A percentile compares a stretch with the other conserved stretches of the same genome.
Evolutionary conservation across 1,284 basidiomycete species (phyloP).

Genomic region (Stygiomarasmius scandens): DNA sequence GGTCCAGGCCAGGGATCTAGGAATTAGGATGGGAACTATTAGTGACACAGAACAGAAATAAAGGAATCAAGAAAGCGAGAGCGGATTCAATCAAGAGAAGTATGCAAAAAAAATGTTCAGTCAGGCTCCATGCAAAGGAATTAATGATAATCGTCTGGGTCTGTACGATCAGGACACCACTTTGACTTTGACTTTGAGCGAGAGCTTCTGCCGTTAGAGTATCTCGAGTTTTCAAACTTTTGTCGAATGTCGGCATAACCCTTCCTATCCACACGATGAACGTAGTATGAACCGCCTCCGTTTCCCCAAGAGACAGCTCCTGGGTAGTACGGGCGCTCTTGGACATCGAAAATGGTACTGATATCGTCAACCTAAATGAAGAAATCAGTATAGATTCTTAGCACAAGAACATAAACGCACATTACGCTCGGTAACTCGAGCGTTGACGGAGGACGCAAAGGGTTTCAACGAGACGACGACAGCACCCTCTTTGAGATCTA

Average conservation of each 20-base stretch:
- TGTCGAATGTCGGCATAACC: conserved; percentile 63
- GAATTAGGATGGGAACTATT: no score
- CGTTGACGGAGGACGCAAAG: conserved; percentile 58
- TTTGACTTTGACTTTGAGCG: not conserved
- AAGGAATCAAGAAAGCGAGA: not conserved
- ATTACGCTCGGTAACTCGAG: conserved; percentile 74
- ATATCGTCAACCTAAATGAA: conserved; percentile 67
- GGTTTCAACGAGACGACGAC: conserved; percentile 75
- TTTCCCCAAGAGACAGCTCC: conserved; percentile 78
- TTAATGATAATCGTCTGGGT: not conserved
- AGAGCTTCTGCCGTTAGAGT: conserved; percentile 3
- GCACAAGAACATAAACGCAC: conserved; percentile 42
- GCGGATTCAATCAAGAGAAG: no score
- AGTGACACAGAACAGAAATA: no score
- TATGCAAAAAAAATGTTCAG: not conserved
- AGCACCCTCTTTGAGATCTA: conserved; percentile 80
- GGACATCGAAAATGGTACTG: conserved; percentile 73
- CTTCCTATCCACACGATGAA: conserved; percentile 73
- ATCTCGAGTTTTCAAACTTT: conserved; percentile 47
- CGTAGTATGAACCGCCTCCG: conserved; percentile 66
- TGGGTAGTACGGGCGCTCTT: conserved; percentile 64
- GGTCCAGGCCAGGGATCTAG: no score
- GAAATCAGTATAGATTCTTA: conserved; percentile 7
- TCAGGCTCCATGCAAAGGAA: not conserved
- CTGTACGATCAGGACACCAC: not conserved